Evolutionary conservation across 2,329 filamentous ascomycete genomes (phyloP).

Genomic region (Harringtonia lauricola): DNA sequence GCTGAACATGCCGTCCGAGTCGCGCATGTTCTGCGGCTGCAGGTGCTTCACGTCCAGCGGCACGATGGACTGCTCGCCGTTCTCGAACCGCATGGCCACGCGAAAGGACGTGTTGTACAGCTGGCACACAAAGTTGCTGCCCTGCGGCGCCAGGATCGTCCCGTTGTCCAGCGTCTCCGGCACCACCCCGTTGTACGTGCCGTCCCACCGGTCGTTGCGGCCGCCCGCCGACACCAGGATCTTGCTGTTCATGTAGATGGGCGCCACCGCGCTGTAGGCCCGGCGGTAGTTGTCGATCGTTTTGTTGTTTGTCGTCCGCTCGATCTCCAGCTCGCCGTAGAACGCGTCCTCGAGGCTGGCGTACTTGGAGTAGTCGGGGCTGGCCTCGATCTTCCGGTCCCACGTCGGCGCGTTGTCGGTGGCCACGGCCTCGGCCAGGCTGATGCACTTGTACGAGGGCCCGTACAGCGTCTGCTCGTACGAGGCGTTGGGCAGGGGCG

Average conservation of each 20-base stretch:
- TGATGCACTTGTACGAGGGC: slow-evolving; percentile 7
- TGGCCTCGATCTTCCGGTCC: neutral
- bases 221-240: slow-evolving; percentile 1
- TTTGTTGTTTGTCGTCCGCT: too few relatives aligned
- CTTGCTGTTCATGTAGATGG: slow-evolving; percentile 5
- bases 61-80: slow-evolving; percentile 5
- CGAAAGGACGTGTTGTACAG: slow-evolving; percentile 9
- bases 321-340: slow-evolving; percentile 5
- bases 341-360: slow-evolving; percentile 4
- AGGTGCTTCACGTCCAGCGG: neutral
- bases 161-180: neutral
- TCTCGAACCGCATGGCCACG: slow-evolving; percentile 1
- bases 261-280: slow-evolving; percentile 2
- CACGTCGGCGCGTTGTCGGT: neutral
- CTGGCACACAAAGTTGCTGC: slow-evolving; percentile 9
- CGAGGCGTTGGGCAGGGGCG: slow-evolving; percentile 3
- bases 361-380: neutral
- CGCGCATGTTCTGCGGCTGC: slow-evolving; percentile 1
- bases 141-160: neutral
- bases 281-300: neutral
- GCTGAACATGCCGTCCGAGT: neutral
- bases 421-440: slow-evolving; percentile 1
- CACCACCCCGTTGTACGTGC: neutral
- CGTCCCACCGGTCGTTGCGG: slow-evolving; percentile 2
- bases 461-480: slow-evolving; percentile 8